phyloP scores from a whole-genome alignment of 2,329 filamentous ascomycete species.

The Penicillium italicum region DNA sequence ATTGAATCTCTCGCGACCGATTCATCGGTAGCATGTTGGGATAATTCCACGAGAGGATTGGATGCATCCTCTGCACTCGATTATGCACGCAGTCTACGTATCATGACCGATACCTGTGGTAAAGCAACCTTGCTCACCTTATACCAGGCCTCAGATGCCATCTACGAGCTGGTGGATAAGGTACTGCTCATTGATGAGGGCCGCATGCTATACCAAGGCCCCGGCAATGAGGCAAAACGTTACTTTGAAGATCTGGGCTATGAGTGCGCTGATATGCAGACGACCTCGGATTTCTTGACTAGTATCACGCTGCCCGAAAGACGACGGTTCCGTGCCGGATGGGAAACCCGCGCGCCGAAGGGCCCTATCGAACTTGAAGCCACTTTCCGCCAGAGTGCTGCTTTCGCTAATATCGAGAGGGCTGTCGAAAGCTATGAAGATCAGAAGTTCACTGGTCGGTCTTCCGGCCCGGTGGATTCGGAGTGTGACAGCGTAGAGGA shows the following conservation, averaged over 20 bases:
- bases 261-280: constrained; percentile 55
- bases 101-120: constrained; percentile 68
- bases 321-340: constrained; percentile 60
- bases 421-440: constrained; percentile 59
- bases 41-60: constrained; percentile 69
- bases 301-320: constrained; percentile 67
- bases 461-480: constrained; percentile 44
- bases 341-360: constrained; percentile 60
- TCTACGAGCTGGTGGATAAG: constrained; percentile 69
- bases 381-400: constrained; percentile 60
- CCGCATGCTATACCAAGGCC: constrained; percentile 60
- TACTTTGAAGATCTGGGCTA: constrained; percentile 64
- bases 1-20: constrained; percentile 68
- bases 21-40: constrained; percentile 67
- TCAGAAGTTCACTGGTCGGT: constrained; percentile 27
- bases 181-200: constrained; percentile 70
- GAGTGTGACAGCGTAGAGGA: constrained; percentile 30
- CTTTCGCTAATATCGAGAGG: constrained; percentile 55
- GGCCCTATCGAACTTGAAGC: constrained; percentile 62
- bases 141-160: constrained; percentile 64
- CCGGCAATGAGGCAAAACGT: constrained; percentile 51
- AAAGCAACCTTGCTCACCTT: constrained; percentile 64
- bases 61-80: constrained; percentile 71
- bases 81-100: constrained; percentile 62
- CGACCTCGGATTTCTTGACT: constrained; percentile 69